These are phyloP conservation scores for Shiraia bambusicola DNA, from an alignment of 2,329 filamentous ascomycete species.

Conservation along the genomic window DNA sequence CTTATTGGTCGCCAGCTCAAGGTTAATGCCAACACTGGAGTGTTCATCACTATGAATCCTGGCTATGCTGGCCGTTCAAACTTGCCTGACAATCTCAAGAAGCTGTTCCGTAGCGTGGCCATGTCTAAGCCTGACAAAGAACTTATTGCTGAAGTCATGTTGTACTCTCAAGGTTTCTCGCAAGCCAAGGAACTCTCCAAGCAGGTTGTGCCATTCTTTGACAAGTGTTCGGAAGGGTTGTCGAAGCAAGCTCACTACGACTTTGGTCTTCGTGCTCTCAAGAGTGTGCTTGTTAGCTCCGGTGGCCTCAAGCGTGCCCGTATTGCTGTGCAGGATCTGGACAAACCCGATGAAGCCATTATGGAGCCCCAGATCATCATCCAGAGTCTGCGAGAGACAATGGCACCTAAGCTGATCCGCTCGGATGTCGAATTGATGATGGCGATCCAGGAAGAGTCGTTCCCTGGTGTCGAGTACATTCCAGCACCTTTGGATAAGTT, in stretches of 20 bases:
- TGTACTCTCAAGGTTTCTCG: slow-evolving; percentile 98
- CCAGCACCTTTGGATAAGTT: slow-evolving; percentile 82
- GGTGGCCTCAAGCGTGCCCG: slow-evolving; percentile 90
- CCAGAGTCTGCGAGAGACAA: slow-evolving; percentile 96
- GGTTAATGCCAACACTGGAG: slow-evolving; percentile 91
- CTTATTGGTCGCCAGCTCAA: slow-evolving; percentile 85
- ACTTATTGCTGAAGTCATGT: slow-evolving; percentile 98
- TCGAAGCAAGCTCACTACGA: slow-evolving; percentile 99
- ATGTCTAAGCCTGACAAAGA: slow-evolving; percentile 99
- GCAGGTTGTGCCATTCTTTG: slow-evolving; percentile 97
- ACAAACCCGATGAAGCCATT: slow-evolving; percentile 66
- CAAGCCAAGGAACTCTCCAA: slow-evolving; percentile 92
- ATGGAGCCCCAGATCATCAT: slow-evolving; percentile 97
- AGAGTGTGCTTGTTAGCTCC: slow-evolving; percentile 97
- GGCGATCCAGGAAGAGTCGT: slow-evolving; percentile 78
- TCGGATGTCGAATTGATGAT: slow-evolving; percentile 88
- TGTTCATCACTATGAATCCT: slow-evolving; percentile 99
- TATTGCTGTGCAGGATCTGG: slow-evolving; percentile 59
- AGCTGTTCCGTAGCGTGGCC: slow-evolving; percentile 96
- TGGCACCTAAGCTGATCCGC: slow-evolving; percentile 94
- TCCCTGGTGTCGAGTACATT: slow-evolving; percentile 90
- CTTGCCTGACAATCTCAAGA: slow-evolving; percentile 98
- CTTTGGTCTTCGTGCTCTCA: slow-evolving; percentile 94
- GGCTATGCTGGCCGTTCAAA: slow-evolving; percentile 98
- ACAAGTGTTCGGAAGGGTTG: slow-evolving; percentile 75